phyloP scores from a whole-genome alignment of 495 filamentous ascomycete species.

The Daldinia bambusicola region DNA sequence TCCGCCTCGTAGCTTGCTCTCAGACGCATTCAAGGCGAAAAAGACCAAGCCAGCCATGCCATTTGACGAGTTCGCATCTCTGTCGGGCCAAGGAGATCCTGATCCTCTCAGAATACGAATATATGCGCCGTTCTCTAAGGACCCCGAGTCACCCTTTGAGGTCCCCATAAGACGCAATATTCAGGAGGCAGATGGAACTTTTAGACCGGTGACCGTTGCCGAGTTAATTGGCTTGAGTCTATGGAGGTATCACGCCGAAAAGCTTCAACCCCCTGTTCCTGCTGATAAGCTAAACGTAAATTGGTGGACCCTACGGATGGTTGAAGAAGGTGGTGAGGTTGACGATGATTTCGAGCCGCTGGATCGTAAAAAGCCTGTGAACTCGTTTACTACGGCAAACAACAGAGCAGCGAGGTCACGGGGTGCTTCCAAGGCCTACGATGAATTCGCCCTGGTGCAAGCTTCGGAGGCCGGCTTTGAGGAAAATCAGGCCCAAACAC shows the following conservation, averaged over 20 bases:
- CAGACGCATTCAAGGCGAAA: constrained; percentile 75
- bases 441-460: constrained; percentile 91
- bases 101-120: constrained; percentile 87
- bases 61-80: constrained; percentile 83
- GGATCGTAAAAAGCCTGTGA: constrained; percentile 78
- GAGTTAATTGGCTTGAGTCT: constrained; percentile 91
- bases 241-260: constrained; percentile 87
- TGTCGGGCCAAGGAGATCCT: constrained; percentile 84
- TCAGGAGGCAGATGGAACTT: constrained; percentile 71
- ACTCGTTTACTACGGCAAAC: constrained; percentile 90
- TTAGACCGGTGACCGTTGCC: constrained; percentile 78
- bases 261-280: constrained; percentile 74
- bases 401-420: constrained; percentile 75
- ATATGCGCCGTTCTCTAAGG: constrained; percentile 83
- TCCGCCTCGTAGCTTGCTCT: constrained; percentile 79
- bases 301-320: constrained; percentile 91
- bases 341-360: constrained; percentile 95
- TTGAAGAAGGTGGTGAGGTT: constrained; percentile 86
- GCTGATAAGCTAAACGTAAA: constrained; percentile 83
- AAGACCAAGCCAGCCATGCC: constrained; percentile 82
- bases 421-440: constrained; percentile 83
- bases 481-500: constrained; percentile 80
- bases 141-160: constrained; percentile 76
- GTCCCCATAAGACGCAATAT: constrained; percentile 80
- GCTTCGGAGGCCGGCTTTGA: constrained; percentile 79